These are phyloP conservation scores for Pichia inconspicua DNA, from an alignment of 1,139 yeast species.

Conservation along the genomic window DNA sequence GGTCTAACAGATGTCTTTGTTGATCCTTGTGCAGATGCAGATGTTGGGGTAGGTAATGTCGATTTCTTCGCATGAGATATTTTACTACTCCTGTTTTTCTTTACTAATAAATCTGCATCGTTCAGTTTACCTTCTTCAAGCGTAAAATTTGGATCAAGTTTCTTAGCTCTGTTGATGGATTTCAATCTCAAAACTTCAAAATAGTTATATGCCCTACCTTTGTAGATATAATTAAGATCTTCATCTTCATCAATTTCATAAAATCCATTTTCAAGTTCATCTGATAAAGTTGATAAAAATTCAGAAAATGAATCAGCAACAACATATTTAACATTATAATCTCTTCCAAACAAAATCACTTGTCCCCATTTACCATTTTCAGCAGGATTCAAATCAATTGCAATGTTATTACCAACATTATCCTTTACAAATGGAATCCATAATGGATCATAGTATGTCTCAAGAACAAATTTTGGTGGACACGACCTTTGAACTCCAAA, in stretches of 20 bases:
- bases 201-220: constrained; percentile 39
- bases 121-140: constrained; percentile 8
- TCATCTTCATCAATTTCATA: constrained; percentile 45
- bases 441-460: constrained; percentile 46
- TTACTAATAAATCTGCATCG: constrained; percentile 12
- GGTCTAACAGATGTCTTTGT: neutral
- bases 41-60: neutral
- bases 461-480: constrained; percentile 51
- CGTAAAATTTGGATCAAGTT: constrained; percentile 12
- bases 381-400: constrained; percentile 57
- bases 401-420: constrained; percentile 53
- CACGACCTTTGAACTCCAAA: constrained; percentile 46
- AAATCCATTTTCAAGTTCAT: constrained; percentile 48
- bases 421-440: constrained; percentile 59
- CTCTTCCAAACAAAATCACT: constrained; percentile 56
- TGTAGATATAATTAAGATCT: constrained; percentile 43
- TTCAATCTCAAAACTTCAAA: constrained; percentile 41
- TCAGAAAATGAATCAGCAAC: constrained; percentile 51
- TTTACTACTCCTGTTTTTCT: constrained; percentile 2
- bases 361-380: constrained; percentile 57
- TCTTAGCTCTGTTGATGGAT: constrained; percentile 22
- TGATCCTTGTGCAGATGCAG: neutral
- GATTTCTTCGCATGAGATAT: neutral
- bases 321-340: constrained; percentile 54
- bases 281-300: constrained; percentile 40